Evolutionary conservation across 1,284 basidiomycete species (phyloP).

Genomic region (Puccinia horiana): DNA sequence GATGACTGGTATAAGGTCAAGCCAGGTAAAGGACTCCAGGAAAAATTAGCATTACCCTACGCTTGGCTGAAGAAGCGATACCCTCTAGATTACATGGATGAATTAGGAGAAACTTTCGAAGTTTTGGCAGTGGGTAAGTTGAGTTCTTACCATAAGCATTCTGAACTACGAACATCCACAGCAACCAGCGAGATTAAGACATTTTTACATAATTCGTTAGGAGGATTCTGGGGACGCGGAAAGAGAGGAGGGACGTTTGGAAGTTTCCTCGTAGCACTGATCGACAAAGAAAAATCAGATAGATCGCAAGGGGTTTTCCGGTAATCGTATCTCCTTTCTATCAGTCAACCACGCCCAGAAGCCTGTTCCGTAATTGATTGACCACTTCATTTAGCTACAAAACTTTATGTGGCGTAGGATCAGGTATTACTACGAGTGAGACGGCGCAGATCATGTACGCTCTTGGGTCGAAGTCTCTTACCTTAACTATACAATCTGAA

Average conservation of each 20-base stretch:
- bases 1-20: constrained; percentile 92
- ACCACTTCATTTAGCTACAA: constrained; percentile 33
- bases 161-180: background rate
- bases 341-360: background rate
- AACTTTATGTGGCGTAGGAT: constrained; percentile 36
- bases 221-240: constrained; percentile 37
- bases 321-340: background rate
- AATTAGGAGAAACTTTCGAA: constrained; percentile 51
- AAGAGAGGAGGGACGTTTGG: constrained; percentile 21
- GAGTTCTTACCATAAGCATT: background rate
- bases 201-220: background rate
- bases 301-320: constrained; percentile 13
- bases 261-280: constrained; percentile 32
- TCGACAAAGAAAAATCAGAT: constrained; percentile 30
- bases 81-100: constrained; percentile 73
- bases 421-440: constrained; percentile 22
- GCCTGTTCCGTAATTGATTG: too few species aligned
- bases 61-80: background rate
- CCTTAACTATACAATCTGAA: too few species aligned
- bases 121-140: constrained; percentile 40
- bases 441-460: constrained; percentile 37
- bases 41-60: background rate
- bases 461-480: background rate
- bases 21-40: constrained; percentile 60
- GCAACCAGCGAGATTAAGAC: background rate